These are phyloP conservation scores for Chiua sp. DNA, from an alignment of 1,284 basidiomycete genomes.

Conservation along the genomic window DNA sequence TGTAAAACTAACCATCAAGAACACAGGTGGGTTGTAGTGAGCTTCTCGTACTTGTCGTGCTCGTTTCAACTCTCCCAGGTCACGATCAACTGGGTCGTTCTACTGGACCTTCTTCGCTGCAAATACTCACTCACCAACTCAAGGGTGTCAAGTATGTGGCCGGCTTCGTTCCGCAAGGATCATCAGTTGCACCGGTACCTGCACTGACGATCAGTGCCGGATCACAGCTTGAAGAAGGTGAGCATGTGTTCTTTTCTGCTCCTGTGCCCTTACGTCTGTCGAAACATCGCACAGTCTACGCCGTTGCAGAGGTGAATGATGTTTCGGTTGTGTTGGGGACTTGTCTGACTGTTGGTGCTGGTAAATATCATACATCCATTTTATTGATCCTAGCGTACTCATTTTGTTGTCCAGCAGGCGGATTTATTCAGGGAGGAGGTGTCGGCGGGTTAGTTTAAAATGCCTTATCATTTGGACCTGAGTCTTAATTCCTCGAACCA, in stretches of 20 bases:
- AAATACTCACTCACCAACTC: constrained; percentile 20
- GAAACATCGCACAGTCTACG: constrained; percentile 12
- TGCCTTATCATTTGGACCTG: background rate
- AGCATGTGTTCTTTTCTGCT: background rate
- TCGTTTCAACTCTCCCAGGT: constrained; percentile 5
- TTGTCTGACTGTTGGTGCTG: constrained; percentile 23
- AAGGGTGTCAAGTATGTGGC: constrained; percentile 8
- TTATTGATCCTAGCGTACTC: background rate
- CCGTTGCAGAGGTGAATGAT: constrained; percentile 6
- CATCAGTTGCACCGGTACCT: constrained; percentile 11
- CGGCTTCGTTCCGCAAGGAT: constrained; percentile 21
- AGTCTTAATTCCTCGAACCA: background rate
- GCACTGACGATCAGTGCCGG: constrained; percentile 20
- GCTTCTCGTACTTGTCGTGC: background rate
- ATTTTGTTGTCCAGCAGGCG: constrained; percentile 6
- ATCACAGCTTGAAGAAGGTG: constrained; percentile 16
- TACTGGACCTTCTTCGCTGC: constrained; percentile 17
- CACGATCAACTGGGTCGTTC: constrained; percentile 26
- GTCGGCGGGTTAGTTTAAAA: constrained; percentile 17
- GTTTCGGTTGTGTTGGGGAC: constrained; percentile 18
- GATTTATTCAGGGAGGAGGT: constrained; percentile 22
- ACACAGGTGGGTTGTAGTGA: constrained; percentile 15
- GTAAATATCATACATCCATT: background rate
- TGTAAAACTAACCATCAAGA: constrained; percentile 22
- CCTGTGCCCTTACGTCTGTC: too few species aligned